phyloP scores from a whole-genome alignment of 1,284 basidiomycete genomes.

The Moesziomyces antarcticus region DNA sequence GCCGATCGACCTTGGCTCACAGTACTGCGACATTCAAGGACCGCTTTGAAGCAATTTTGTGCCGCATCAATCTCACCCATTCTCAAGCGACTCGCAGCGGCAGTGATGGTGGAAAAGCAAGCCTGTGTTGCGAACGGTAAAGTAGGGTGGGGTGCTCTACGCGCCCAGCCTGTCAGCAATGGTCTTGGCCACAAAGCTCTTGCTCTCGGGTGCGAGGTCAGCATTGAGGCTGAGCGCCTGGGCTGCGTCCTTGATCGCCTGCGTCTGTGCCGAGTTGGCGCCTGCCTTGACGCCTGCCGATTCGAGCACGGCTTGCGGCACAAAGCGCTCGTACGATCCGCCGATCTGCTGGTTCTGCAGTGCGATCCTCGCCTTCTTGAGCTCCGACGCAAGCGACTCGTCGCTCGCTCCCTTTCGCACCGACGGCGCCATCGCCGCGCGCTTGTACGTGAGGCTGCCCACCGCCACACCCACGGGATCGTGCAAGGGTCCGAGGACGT shows the following conservation, averaged over 20 bases:
- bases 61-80: too few relatives aligned
- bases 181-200: slow-evolving; percentile 24
- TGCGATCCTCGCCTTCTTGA: slow-evolving; percentile 27
- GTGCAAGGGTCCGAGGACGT: slow-evolving; percentile 28
- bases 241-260: slow-evolving; percentile 30
- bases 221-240: slow-evolving; percentile 33
- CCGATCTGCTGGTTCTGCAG: slow-evolving; percentile 38
- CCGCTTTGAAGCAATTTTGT: slow-evolving; percentile 11
- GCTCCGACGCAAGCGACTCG: slow-evolving; percentile 27
- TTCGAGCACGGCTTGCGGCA: slow-evolving; percentile 9
- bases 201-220: slow-evolving; percentile 29
- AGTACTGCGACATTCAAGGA: slow-evolving; percentile 45
- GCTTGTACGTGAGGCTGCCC: slow-evolving; percentile 16
- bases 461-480: slow-evolving; percentile 24
- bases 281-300: slow-evolving; percentile 11
- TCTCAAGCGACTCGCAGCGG: too few relatives aligned
- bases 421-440: not conserved
- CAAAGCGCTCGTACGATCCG: slow-evolving; percentile 33
- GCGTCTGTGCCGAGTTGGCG: slow-evolving; percentile 1
- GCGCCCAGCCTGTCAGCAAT: slow-evolving; percentile 25
- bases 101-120: not conserved
- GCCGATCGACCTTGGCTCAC: not conserved
- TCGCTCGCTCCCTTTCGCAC: slow-evolving; percentile 10
- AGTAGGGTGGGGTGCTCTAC: not conserved
- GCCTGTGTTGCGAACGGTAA: not conserved